Conservation (phyloP, 495 filamentous ascomycete genomes). For the Venustampulla echinocandica region DNA sequence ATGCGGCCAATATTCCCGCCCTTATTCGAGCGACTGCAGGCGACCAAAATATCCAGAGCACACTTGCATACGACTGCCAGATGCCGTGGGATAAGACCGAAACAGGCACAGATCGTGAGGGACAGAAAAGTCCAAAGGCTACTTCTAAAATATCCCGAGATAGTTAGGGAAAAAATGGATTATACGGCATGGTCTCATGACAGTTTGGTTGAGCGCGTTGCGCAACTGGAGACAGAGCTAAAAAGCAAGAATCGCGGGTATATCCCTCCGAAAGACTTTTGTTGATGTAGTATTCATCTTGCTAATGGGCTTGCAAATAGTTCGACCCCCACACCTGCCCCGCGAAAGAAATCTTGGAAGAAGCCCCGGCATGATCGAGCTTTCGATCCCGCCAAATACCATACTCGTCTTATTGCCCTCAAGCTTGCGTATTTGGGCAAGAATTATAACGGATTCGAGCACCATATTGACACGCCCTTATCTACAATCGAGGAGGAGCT, state of each 20-base stretch:
- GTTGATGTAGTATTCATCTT: background rate
- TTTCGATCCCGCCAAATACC: slow-evolving; percentile 73
- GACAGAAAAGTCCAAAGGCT: slow-evolving; percentile 1
- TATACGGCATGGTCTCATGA: slow-evolving; percentile 52
- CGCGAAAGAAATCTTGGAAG: slow-evolving; percentile 14
- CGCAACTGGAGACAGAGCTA: slow-evolving; percentile 54
- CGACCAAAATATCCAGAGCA: too few relatives aligned
- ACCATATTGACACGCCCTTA: slow-evolving; percentile 54
- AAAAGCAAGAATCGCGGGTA: slow-evolving; percentile 36
- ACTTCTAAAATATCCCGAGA: too few relatives aligned
- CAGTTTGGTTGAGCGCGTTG: slow-evolving; percentile 56
- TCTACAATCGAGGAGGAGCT: slow-evolving; percentile 86
- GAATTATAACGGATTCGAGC: slow-evolving; percentile 85
- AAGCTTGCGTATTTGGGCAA: slow-evolving; percentile 92
- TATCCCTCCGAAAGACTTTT: background rate
- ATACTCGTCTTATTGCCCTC: slow-evolving; percentile 75
- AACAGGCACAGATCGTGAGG: background rate
- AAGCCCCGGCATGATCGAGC: slow-evolving; percentile 37
- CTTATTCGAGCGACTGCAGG: too few relatives aligned
- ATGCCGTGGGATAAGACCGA: background rate
- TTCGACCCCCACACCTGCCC: too few relatives aligned
- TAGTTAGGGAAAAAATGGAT: slow-evolving; percentile 20
- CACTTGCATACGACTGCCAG: too few relatives aligned
- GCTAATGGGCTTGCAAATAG: slow-evolving; percentile 3
- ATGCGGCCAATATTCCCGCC: too few relatives aligned